Base-by-base conservation (phyloP, 768 basidiomycete species). In the Mycena amicta region DNA sequence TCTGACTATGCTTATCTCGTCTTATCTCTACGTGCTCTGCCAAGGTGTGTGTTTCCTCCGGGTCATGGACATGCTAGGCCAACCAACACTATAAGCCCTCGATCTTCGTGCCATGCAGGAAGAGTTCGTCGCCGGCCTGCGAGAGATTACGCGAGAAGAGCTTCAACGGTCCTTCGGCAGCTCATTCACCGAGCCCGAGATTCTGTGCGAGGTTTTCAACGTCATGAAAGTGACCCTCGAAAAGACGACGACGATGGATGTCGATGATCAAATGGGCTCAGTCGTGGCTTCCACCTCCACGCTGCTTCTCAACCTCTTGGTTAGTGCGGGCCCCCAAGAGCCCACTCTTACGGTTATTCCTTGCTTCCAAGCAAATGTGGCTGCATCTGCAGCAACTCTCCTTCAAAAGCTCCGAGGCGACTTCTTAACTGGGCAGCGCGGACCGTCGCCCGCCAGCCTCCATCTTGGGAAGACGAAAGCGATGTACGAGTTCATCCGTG, bases 81-180 rank as follows among this genome's bases (percentile, higher is more conserved):
- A n/a, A n/a, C n/a, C n/a, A n/a, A n/a, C n/a, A n/a, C n/a, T 37
- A 8, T 13, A 13, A 52, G 29, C 90, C 6, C 75, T 94, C 53
- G 93, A 95, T 71, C 75, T 92, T 33, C 90, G 93, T 47, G 85
- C 89, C 6, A 70, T 93, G 55, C 86, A 90, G 64, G 62, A 71
- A 50, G 87, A 90, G 61, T 84, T 93, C 70, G 68, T 78, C 31
- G 60, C 66, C 2, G 76, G 77, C 15, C 70, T 89, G 40, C 63
- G 75, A 37, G 62, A 65, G 2, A 81, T 88, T 53, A 71, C 86
- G 26, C 68, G 74, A 45, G 77, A 83, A 55, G 83, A 86, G 60
- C 70, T 90, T 37, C 55, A 66, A 1, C 61, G 71, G 15, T 69
- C 77, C 57, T 86, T 84, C 67, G 77, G 73, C 60, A 59, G 74